These are phyloP conservation scores for Exophiala bonariae DNA, from an alignment of 2,329 filamentous ascomycete species.

Conservation along the genomic window DNA sequence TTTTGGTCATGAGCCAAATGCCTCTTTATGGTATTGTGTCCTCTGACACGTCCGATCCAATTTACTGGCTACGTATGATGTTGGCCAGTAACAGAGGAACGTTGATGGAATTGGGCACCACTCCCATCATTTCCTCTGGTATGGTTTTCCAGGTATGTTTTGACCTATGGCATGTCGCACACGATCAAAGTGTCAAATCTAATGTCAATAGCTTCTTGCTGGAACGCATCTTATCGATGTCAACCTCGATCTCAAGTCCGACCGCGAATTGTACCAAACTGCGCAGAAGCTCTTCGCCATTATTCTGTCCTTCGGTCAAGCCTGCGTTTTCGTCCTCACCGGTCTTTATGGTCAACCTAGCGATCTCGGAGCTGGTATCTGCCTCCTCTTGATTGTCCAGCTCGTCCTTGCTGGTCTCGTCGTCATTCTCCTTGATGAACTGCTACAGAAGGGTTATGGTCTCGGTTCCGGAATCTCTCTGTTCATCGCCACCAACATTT, in stretches of 20 bases:
- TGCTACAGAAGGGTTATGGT: constrained; percentile 98
- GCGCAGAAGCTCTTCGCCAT: constrained; percentile 99
- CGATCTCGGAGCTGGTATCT: constrained; percentile 95
- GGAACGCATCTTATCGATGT: constrained; percentile 99
- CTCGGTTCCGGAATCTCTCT: constrained; percentile 98
- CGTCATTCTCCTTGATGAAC: constrained; percentile 97
- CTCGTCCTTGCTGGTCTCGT: constrained; percentile 96
- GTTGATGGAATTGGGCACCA: constrained; percentile 94
- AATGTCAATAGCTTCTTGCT: constrained; percentile 69
- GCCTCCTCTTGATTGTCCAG: constrained; percentile 96
- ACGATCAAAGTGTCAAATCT: constrained; percentile 11
- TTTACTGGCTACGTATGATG: constrained; percentile 99
- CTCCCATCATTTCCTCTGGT: constrained; percentile 97
- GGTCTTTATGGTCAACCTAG: constrained; percentile 96
- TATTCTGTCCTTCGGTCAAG: constrained; percentile 95
- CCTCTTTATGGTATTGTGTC: constrained; percentile 98
- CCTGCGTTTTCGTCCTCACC: constrained; percentile 96
- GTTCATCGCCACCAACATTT: constrained; percentile 99
- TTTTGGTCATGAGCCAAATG: constrained; percentile 99
- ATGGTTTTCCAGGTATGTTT: constrained; percentile 90
- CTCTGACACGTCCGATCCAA: constrained; percentile 94
- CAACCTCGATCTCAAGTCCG: constrained; percentile 99
- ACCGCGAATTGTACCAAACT: constrained; percentile 99
- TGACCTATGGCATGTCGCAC: not conserved
- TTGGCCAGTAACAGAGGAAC: constrained; percentile 98